These are phyloP conservation scores for Xerocomus subilludens DNA, from an alignment of 1,284 basidiomycete genomes.

Conservation along the genomic window DNA sequence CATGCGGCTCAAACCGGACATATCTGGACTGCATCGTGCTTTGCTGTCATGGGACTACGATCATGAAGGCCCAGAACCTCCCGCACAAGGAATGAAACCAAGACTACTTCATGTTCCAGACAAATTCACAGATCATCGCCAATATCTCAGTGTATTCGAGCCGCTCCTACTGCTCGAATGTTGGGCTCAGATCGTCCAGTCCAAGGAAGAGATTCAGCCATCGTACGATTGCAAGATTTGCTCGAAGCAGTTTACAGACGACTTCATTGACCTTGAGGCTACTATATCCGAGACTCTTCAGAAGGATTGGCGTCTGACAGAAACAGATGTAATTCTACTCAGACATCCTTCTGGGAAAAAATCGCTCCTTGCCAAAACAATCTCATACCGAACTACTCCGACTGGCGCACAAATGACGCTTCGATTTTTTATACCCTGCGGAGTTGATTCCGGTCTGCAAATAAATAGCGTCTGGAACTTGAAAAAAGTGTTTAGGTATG, in stretches of 20 bases:
- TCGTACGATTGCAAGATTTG: conserved; percentile 68
- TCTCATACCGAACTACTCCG: conserved; percentile 68
- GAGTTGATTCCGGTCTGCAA: conserved; percentile 67
- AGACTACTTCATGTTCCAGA: conserved; percentile 67
- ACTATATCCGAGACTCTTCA: conserved; percentile 66
- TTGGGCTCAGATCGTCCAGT: conserved; percentile 88
- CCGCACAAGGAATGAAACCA: conserved; percentile 56
- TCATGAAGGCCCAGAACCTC: conserved; percentile 71
- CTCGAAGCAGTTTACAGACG: conserved; percentile 73
- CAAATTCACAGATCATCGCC: conserved; percentile 70
- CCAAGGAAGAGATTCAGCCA: conserved; percentile 73
- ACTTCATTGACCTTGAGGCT: conserved; percentile 80
- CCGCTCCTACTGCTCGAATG: conserved; percentile 92
- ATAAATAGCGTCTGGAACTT: conserved; percentile 78
- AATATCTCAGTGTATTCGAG: conserved; percentile 84
- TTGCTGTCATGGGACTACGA: conserved; percentile 91
- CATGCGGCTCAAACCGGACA: conserved; percentile 84
- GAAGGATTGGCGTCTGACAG: conserved; percentile 79
- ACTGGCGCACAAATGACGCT: conserved; percentile 64
- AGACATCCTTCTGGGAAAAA: conserved; percentile 64
- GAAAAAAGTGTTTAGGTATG: conserved; percentile 84
- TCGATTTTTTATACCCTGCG: conserved; percentile 61
- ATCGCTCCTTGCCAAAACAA: conserved; percentile 80
- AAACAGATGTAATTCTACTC: conserved; percentile 84
- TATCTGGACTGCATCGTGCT: conserved; percentile 81